Evolutionary conservation across 805 yeast genomes (phyloP).

Genomic region (Saccharomycopsis vini): DNA sequence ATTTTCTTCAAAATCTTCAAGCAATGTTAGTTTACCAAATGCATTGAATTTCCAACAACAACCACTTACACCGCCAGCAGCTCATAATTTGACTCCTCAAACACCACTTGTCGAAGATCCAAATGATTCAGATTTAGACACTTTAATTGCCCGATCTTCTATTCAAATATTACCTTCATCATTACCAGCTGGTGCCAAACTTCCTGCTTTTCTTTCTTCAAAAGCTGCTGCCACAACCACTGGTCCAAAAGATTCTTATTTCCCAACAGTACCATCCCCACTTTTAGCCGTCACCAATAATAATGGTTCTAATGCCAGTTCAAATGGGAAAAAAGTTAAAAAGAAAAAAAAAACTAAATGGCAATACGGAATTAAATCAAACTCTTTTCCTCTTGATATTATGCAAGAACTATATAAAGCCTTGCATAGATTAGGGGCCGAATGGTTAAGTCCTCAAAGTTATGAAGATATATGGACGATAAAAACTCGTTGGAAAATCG

Average conservation of each 20-base stretch:
- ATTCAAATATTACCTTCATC: slow-evolving; percentile 83
- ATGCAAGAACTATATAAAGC: slow-evolving; percentile 98
- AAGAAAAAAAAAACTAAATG: slow-evolving; percentile 91
- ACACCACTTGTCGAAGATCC: slow-evolving; percentile 45
- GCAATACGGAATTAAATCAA: slow-evolving; percentile 96
- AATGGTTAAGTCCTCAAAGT: slow-evolving; percentile 92
- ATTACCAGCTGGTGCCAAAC: slow-evolving; percentile 87
- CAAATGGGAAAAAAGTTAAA: slow-evolving; percentile 26
- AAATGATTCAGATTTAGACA: not conserved
- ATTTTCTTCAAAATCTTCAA: slow-evolving; percentile 37
- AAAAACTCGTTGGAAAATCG: slow-evolving; percentile 85
- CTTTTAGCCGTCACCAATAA: slow-evolving; percentile 20
- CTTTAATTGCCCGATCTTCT: slow-evolving; percentile 3
- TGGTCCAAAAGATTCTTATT: slow-evolving; percentile 22
- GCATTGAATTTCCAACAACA: slow-evolving; percentile 56
- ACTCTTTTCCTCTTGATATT: slow-evolving; percentile 94
- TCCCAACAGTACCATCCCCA: slow-evolving; percentile 33
- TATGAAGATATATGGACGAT: slow-evolving; percentile 96
- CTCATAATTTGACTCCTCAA: slow-evolving; percentile 50
- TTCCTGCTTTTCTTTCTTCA: slow-evolving; percentile 83
- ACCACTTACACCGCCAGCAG: slow-evolving; percentile 34
- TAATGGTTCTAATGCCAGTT: too few species aligned
- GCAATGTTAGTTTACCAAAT: slow-evolving; percentile 47
- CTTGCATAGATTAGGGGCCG: slow-evolving; percentile 86
- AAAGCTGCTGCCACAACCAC: slow-evolving; percentile 24